Evolutionary conservation across 2,329 filamentous ascomycete genomes (phyloP).

Genomic region (Phoma herbarum): DNA sequence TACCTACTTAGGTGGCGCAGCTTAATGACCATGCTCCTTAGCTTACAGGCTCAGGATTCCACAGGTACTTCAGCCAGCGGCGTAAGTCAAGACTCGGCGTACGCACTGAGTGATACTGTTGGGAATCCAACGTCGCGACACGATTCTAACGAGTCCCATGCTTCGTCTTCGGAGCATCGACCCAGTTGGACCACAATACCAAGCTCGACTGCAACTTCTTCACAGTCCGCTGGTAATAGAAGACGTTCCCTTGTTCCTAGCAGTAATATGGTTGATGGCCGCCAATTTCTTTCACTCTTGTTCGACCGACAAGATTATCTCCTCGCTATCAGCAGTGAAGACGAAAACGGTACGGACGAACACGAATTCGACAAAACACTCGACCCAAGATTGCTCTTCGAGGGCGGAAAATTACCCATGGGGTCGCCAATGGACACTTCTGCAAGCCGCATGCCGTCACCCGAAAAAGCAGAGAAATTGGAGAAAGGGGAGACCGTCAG

Average conservation of each 20-base stretch:
- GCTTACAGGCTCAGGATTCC: slow-evolving; percentile 33
- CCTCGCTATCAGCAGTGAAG: slow-evolving; percentile 20
- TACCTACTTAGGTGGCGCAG: slow-evolving; percentile 13
- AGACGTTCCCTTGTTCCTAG: slow-evolving; percentile 17
- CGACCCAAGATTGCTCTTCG: slow-evolving; percentile 26
- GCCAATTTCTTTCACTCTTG: slow-evolving; percentile 26
- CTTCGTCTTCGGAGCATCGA: slow-evolving; percentile 22
- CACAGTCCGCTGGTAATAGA: slow-evolving; percentile 16
- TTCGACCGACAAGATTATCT: slow-evolving; percentile 37
- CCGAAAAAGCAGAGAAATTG: slow-evolving; percentile 10
- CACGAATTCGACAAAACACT: slow-evolving; percentile 18
- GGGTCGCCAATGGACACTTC: slow-evolving; percentile 22
- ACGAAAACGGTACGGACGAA: slow-evolving; percentile 21
- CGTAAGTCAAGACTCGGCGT: slow-evolving; percentile 27
- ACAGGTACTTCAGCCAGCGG: slow-evolving; percentile 25
- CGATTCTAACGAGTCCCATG: slow-evolving; percentile 20
- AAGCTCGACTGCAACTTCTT: slow-evolving; percentile 9
- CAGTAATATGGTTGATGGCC: background rate
- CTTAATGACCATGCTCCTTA: slow-evolving; percentile 24
- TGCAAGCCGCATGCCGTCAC: slow-evolving; percentile 13
- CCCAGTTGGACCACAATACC: slow-evolving; percentile 16
- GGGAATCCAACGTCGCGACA: slow-evolving; percentile 12
- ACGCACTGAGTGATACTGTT: slow-evolving; percentile 14
- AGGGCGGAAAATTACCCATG: background rate
- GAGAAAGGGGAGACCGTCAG: slow-evolving; percentile 15